A percentile compares a stretch with the other conserved stretches of the same genome.
These are phyloP conservation scores for Teratosphaeriaceae sp. DNA, from an alignment of 2,329 filamentous ascomycete species.

Conservation along the genomic window DNA sequence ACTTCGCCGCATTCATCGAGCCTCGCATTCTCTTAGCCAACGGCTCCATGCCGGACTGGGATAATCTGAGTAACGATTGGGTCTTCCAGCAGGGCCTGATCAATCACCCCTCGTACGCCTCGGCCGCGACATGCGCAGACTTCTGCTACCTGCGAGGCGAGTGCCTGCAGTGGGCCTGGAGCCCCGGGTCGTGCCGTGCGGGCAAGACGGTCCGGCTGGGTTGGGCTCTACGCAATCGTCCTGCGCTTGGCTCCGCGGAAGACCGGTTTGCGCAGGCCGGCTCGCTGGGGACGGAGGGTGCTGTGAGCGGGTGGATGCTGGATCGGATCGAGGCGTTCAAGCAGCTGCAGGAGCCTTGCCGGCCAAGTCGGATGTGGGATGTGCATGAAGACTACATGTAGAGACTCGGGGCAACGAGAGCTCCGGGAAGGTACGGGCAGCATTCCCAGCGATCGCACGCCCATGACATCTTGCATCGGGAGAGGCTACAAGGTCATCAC, in stretches of 20 bases:
- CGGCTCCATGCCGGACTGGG: conserved; percentile 26
- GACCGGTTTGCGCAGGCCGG: conserved; percentile 15
- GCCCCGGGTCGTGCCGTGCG: conserved; percentile 28
- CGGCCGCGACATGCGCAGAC: conserved; percentile 23
- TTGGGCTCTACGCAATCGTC: conserved; percentile 11
- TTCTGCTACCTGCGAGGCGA: conserved; percentile 25
- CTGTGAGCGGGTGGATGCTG: conserved; percentile 30
- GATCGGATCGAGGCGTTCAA: conserved; percentile 20
- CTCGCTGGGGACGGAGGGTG: conserved; percentile 12
- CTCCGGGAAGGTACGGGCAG: too few species aligned
- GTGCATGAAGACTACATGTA: too few species aligned
- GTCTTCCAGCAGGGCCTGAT: conserved; percentile 1
- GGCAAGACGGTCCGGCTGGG: conserved; percentile 26
- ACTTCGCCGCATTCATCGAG: conserved; percentile 26
- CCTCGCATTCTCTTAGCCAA: conserved; percentile 22
- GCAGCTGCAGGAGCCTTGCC: conserved; percentile 1
- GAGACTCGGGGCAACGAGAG: too few species aligned
- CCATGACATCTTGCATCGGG: too few species aligned
- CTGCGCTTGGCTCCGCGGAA: conserved; percentile 10
- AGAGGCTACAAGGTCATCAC: too few species aligned
- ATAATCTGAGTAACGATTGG: conserved; percentile 29
- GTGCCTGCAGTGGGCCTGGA: conserved; percentile 33
- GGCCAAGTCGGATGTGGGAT: neutral
- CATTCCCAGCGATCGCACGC: too few species aligned
- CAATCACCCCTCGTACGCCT: conserved; percentile 7